These are phyloP conservation scores for Xerocomus brunneocitrinus DNA, from an alignment of 768 basidiomycete species.

Conservation along the genomic window DNA sequence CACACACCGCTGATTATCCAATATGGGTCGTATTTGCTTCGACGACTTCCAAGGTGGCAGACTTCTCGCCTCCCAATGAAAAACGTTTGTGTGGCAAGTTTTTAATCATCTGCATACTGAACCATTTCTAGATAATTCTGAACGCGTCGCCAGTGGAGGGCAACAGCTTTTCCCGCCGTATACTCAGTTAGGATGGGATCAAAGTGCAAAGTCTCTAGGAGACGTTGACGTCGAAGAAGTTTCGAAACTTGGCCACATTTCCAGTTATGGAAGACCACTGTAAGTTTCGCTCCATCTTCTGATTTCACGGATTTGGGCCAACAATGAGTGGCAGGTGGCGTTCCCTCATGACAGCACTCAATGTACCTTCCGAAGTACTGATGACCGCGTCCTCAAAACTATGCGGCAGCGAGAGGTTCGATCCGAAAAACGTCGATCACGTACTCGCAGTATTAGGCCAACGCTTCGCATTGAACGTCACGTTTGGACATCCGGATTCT, in stretches of 20 bases:
- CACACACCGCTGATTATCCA: neutral
- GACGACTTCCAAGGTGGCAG: conserved; percentile 8
- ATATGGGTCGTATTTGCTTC: conserved; percentile 17
- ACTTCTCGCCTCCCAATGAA: conserved; percentile 5
- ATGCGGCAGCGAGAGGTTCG: neutral
- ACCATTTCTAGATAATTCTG: conserved; percentile 6
- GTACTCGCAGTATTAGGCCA: neutral
- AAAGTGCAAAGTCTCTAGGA: neutral
- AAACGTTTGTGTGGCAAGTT: neutral
- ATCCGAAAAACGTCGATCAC: neutral
- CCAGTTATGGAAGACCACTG: neutral
- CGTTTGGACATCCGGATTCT: neutral
- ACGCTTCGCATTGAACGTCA: neutral
- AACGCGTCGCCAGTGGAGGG: neutral
- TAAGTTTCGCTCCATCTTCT: neutral
- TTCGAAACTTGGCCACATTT: neutral
- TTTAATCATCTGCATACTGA: neutral
- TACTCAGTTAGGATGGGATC: neutral
- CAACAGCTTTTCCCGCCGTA: neutral
- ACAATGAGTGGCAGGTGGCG: neutral
- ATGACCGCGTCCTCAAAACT: neutral
- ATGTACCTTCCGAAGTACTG: neutral
- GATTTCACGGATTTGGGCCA: too few species aligned
- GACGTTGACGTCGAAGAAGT: neutral
- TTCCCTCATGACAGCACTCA: neutral